Evolutionary conservation across 2,329 filamentous ascomycete genomes (phyloP).

Genomic region (Aspergillus niger): DNA sequence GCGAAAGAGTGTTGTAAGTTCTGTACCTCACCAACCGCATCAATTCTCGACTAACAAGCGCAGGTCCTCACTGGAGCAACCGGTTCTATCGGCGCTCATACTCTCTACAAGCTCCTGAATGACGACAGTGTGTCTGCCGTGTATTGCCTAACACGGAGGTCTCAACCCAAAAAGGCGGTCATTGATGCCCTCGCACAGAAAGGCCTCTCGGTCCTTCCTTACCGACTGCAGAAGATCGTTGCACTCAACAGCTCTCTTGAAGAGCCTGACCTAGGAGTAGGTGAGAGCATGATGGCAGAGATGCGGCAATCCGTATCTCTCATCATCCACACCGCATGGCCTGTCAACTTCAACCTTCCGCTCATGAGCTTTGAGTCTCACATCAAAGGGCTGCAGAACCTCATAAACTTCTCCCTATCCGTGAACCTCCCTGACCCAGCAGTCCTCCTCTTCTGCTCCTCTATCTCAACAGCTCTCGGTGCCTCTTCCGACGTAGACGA

Average conservation of each 20-base stretch:
- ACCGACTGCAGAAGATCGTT: constrained; percentile 38
- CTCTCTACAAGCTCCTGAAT: constrained; percentile 41
- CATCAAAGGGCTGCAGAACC: constrained; percentile 47
- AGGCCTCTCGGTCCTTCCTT: constrained; percentile 24
- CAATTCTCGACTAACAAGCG: background rate
- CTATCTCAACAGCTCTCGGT: constrained; percentile 45
- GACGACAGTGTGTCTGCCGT: constrained; percentile 38
- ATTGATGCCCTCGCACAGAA: constrained; percentile 25
- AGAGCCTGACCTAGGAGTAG: constrained; percentile 46
- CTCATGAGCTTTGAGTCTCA: constrained; percentile 52
- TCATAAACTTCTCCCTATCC: constrained; percentile 49
- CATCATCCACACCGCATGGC: constrained; percentile 58
- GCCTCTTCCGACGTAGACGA: constrained; percentile 16
- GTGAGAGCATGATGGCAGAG: constrained; percentile 34
- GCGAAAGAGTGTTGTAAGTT: constrained; percentile 27
- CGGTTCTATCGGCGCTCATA: constrained; percentile 47
- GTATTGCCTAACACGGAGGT: constrained; percentile 41
- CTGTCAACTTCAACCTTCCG: constrained; percentile 58
- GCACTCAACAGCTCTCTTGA: constrained; percentile 45
- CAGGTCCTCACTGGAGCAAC: constrained; percentile 48
- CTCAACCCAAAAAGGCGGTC: constrained; percentile 25
- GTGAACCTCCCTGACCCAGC: constrained; percentile 34
- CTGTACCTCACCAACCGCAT: too few species aligned
- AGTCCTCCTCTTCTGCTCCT: constrained; percentile 54
- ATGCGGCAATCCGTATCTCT: constrained; percentile 46